Percentiles rank a stretch among this genome's conserved stretches.
Conservation (phyloP, 2,329 filamentous ascomycete species). For the Penicillium capsulatum region DNA sequence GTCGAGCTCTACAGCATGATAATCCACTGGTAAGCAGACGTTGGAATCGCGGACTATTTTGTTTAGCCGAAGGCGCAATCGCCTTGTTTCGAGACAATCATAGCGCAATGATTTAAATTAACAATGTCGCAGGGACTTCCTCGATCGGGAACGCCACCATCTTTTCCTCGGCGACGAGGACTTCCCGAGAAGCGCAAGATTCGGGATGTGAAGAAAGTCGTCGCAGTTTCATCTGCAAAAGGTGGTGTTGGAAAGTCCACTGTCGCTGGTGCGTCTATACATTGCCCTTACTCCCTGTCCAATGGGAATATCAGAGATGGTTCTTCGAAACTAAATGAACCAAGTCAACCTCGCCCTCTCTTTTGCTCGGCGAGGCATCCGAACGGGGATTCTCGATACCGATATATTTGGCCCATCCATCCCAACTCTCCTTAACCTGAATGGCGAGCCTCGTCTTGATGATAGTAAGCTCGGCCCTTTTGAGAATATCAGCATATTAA, state of each 20-base stretch:
- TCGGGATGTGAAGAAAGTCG: slow-evolving; percentile 78
- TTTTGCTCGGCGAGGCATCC: slow-evolving; percentile 75
- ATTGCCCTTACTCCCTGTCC: background rate
- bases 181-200: slow-evolving; percentile 78
- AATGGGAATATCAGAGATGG: background rate
- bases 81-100: no score
- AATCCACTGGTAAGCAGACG: slow-evolving; percentile 68
- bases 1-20: slow-evolving; percentile 63
- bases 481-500: background rate
- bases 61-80: no score
- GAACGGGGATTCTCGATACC: slow-evolving; percentile 84
- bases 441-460: slow-evolving; percentile 72
- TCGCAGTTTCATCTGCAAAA: slow-evolving; percentile 95
- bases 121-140: slow-evolving; percentile 97
- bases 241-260: slow-evolving; percentile 98
- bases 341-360: slow-evolving; percentile 75
- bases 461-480: slow-evolving; percentile 53
- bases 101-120: no score
- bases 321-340: background rate
- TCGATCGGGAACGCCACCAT: slow-evolving; percentile 63
- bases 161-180: slow-evolving; percentile 70
- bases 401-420: slow-evolving; percentile 97
- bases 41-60: no score
- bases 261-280: slow-evolving; percentile 61
- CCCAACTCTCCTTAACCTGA: slow-evolving; percentile 79